phyloP scores from a whole-genome alignment of 768 basidiomycete genomes.

The Kwoniella dejecticola region DNA sequence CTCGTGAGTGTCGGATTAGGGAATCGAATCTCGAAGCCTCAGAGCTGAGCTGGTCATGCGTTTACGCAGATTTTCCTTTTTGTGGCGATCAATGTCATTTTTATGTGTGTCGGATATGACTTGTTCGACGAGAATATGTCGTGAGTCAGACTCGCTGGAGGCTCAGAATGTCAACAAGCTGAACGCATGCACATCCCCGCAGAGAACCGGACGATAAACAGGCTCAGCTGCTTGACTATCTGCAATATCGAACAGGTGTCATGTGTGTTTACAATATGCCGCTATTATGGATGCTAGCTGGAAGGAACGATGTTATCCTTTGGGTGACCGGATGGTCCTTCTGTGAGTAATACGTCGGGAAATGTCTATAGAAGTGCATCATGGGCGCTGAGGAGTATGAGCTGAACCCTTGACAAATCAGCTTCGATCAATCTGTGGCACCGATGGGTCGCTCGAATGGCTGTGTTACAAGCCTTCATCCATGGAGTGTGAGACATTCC shows the following conservation, averaged over 20 bases:
- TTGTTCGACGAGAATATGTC: not conserved
- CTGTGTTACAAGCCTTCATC: constrained; percentile 26
- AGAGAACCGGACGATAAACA: constrained; percentile 12
- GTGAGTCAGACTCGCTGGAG: constrained; percentile 1
- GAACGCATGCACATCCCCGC: no score
- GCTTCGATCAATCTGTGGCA: constrained; percentile 37
- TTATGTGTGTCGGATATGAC: constrained; percentile 11
- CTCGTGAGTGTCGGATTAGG: constrained; percentile 21
- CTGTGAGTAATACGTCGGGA: no score
- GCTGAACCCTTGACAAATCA: no score
- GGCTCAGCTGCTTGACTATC: constrained; percentile 15
- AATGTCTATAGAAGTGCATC: no score
- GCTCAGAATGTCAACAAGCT: not conserved
- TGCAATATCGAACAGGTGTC: constrained; percentile 33
- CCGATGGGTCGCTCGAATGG: constrained; percentile 29
- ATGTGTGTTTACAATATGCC: constrained; percentile 42
- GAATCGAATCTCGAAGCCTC: not conserved
- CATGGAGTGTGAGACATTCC: constrained; percentile 31
- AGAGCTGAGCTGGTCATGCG: no score
- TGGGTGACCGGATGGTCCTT: constrained; percentile 41
- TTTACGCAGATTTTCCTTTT: constrained; percentile 39
- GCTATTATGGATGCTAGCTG: constrained; percentile 34
- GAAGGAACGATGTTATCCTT: constrained; percentile 36
- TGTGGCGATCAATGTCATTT: constrained; percentile 28
- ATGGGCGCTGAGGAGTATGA: no score